Percentiles rank a stretch among this genome's conserved stretches.
phyloP scores from a whole-genome alignment of 352 stramenopile genomes.

The Globisporangium middletonii region DNA sequence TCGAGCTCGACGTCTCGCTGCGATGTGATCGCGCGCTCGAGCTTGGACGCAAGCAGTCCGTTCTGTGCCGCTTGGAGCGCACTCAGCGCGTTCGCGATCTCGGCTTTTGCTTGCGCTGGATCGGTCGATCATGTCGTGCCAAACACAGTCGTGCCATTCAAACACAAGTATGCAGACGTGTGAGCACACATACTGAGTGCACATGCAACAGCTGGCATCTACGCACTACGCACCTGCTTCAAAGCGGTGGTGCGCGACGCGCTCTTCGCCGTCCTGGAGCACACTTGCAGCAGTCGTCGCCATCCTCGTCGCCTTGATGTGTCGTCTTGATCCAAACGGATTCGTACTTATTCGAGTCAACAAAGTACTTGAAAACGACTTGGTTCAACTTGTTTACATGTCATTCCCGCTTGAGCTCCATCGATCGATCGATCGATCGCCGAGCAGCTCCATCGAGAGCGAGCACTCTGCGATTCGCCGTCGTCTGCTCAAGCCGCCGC shows the following conservation, averaged over 20 bases:
- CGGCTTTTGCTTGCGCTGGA: constrained; percentile 16
- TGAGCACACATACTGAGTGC: background rate
- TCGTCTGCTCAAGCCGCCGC: background rate
- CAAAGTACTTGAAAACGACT: background rate
- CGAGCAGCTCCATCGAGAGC: background rate
- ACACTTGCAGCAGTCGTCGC: constrained; percentile 9
- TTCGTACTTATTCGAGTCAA: background rate
- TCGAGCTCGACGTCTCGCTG: constrained; percentile 59
- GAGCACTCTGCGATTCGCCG: constrained; percentile 4
- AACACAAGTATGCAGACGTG: background rate
- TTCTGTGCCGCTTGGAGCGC: constrained; percentile 35
- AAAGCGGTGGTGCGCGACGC: constrained; percentile 25
- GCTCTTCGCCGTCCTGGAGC: constrained; percentile 25
- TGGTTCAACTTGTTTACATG: background rate
- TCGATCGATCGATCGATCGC: background rate
- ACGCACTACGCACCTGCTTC: constrained; percentile 13
- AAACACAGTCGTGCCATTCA: background rate
- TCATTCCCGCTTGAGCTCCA: background rate
- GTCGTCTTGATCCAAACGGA: background rate
- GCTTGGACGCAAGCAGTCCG: constrained; percentile 30
- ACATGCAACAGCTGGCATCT: background rate
- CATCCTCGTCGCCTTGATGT: background rate
- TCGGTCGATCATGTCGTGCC: constrained; percentile 2
- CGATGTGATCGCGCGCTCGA: constrained; percentile 42
- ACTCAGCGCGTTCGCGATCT: constrained; percentile 30